phyloP scores from a whole-genome alignment of 768 basidiomycete species.

The Pisolithus sp. region DNA sequence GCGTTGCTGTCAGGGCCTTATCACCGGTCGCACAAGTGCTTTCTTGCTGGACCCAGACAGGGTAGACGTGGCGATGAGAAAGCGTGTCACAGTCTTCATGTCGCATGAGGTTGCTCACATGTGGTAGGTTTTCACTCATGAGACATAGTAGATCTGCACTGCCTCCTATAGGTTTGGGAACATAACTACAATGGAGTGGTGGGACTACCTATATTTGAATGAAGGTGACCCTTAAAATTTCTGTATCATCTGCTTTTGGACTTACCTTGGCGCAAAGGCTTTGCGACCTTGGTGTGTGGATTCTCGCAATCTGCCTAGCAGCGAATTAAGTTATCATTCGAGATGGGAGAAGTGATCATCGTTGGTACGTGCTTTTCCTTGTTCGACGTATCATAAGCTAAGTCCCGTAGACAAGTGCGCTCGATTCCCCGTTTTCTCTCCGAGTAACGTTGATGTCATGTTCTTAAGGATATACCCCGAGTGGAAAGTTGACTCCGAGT shows the following conservation, averaged over 20 bases:
- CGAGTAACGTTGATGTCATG: conserved; percentile 1
- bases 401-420: conserved; percentile 47
- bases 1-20: conserved; percentile 54
- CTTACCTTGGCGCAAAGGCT: conserved; percentile 40
- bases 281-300: conserved; percentile 67
- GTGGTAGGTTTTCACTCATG: conserved; percentile 41
- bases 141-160: neutral
- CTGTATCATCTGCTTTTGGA: neutral
- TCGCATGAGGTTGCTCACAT: conserved; percentile 86
- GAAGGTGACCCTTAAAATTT: conserved; percentile 42
- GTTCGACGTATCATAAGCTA: neutral
- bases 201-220: conserved; percentile 79
- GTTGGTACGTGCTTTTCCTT: conserved; percentile 41
- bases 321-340: conserved; percentile 5
- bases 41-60: conserved; percentile 77
- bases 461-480: conserved; percentile 68
- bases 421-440: neutral
- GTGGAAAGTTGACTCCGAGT: conserved; percentile 78
- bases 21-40: conserved; percentile 80
- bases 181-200: conserved; percentile 92
- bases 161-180: conserved; percentile 67
- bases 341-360: conserved; percentile 88
- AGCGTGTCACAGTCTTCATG: conserved; percentile 70
- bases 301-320: neutral
- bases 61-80: conserved; percentile 66